Conservation (phyloP, 768 basidiomycete species). For the Suillus sp. region DNA sequence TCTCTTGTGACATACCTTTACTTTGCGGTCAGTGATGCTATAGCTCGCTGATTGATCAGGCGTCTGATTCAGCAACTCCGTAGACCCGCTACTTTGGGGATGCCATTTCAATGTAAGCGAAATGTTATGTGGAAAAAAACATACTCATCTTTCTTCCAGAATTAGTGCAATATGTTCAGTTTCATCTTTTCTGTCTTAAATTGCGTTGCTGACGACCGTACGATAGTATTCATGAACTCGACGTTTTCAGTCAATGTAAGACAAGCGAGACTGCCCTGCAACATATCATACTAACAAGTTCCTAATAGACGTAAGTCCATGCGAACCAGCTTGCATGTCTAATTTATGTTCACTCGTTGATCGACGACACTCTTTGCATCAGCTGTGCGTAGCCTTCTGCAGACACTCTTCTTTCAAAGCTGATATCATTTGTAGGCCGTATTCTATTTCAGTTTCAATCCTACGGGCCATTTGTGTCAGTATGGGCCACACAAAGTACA, state of each 20-base stretch:
- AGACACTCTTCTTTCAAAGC: background rate
- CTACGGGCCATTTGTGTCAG: constrained; percentile 13
- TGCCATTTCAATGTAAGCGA: constrained; percentile 9
- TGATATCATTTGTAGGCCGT: constrained; percentile 8
- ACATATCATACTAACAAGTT: constrained; percentile 4
- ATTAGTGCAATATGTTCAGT: constrained; percentile 11
- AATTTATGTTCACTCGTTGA: background rate
- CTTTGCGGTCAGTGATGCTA: constrained; percentile 7
- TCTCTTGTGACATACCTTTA: constrained; percentile 13
- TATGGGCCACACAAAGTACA: constrained; percentile 16
- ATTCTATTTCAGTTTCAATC: constrained; percentile 14
- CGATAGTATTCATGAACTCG: constrained; percentile 12
- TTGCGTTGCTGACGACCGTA: background rate
- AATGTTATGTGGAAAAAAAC: background rate
- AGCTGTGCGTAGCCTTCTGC: background rate
- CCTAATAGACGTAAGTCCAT: constrained; percentile 7
- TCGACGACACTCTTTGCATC: background rate
- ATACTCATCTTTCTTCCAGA: constrained; percentile 7
- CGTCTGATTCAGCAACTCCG: background rate
- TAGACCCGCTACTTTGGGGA: constrained; percentile 17
- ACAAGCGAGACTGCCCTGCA: background rate
- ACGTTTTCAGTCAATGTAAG: constrained; percentile 14
- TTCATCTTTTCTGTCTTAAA: background rate
- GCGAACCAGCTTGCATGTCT: background rate
- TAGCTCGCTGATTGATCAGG: background rate